These are phyloP conservation scores for Cryomyces antarcticus DNA, from an alignment of 495 filamentous ascomycete species.

Conservation along the genomic window DNA sequence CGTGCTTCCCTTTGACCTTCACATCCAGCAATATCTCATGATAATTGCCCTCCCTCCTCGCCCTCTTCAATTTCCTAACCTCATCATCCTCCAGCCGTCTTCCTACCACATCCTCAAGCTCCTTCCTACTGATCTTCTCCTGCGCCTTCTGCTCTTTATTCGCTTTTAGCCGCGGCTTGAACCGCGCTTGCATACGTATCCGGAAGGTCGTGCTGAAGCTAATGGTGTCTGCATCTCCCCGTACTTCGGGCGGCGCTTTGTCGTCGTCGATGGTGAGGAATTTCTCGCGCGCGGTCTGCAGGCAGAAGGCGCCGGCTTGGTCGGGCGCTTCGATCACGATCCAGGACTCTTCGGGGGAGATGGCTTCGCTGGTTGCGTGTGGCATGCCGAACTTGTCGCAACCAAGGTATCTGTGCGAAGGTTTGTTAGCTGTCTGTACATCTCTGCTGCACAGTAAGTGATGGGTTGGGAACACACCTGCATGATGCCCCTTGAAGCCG, in stretches of 20 bases:
- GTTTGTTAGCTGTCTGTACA: background rate
- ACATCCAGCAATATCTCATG: constrained; percentile 77
- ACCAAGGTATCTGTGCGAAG: constrained; percentile 37
- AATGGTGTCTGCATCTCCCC: constrained; percentile 55
- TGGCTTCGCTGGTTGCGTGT: constrained; percentile 55
- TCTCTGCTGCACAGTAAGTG: no score
- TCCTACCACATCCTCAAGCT: constrained; percentile 69
- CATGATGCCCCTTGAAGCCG: constrained; percentile 75
- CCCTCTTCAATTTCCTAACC: constrained; percentile 61
- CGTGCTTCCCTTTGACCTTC: constrained; percentile 87
- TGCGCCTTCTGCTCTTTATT: constrained; percentile 58
- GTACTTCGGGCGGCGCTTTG: constrained; percentile 32
- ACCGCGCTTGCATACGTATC: constrained; percentile 85
- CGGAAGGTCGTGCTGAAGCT: constrained; percentile 59
- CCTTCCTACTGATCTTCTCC: constrained; percentile 70
- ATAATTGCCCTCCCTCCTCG: constrained; percentile 70
- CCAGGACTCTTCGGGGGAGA: constrained; percentile 68
- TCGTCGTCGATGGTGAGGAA: constrained; percentile 20
- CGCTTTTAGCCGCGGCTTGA: constrained; percentile 64
- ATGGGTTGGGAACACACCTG: constrained; percentile 28
- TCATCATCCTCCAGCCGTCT: constrained; percentile 64
- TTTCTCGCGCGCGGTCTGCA: constrained; percentile 16
- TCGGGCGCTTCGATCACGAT: constrained; percentile 14
- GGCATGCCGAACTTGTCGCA: constrained; percentile 71
- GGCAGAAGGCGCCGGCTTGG: constrained; percentile 9